Base-by-base conservation (phyloP, 306 rosid genomes). In the Cucurbita ficifolia region DNA sequence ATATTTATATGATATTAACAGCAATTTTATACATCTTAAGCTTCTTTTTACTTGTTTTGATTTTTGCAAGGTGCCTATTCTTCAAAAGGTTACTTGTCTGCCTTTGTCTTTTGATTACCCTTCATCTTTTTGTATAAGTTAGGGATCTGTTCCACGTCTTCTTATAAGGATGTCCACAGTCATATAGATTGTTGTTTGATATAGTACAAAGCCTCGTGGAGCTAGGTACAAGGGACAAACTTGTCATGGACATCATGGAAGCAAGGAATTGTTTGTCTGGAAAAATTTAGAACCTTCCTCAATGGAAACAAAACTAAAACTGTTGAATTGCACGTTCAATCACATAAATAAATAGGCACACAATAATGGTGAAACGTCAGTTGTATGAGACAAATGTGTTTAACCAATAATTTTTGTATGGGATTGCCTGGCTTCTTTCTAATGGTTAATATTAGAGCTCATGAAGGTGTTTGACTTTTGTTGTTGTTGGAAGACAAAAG, bases 401-500 rank as follows among this genome's bases (percentile, higher is more conserved):
- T 16, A 46, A 45, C 38, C 55, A 65, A 65, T 9, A 65, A 5
- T 21, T 45, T 12, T 13, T 68, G 36, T 46, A 3, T 45, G 40
- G 2, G 39, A 45, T 45, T 45, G 14, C 53, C 21, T 22, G 19
- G 53, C 54, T 45, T 45, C 55, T 8, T 68, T 45, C 54, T 13
- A 21, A 67, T 45, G 49, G 9, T 43, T 46, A 21, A 45, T 7
- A 43, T 22, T 11, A 45, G 18, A 45, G 73, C 40, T 68, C 14
- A 62, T 43, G 73, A 67, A 65, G 55, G 55, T 68, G 13, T 46
- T 68, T 68, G 73, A 4, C 42, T 68, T 43, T 68, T 65, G 36
- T 65, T 65, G 5, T 11, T 45, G 55, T 21, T 67, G 54, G 72
- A 46, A 13, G 38, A 21, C 55, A 21, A 7, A 40, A 65, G 65